Conservation (phyloP, 2,329 filamentous ascomycete genomes). For the Colletotrichum sp. region DNA sequence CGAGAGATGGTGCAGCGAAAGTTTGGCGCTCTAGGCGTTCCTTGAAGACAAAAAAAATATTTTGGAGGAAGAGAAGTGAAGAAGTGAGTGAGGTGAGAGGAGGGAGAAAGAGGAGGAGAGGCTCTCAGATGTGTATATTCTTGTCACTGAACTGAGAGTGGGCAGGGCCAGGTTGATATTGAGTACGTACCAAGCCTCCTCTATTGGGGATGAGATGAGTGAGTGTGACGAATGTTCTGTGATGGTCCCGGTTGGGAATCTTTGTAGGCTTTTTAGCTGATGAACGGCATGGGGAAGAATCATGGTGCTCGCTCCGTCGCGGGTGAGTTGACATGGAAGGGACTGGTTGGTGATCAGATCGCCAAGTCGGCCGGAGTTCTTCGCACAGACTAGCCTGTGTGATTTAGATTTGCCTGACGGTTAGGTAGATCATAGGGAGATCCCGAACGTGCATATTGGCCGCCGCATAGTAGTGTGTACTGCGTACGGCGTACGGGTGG, state of each 20-base stretch:
- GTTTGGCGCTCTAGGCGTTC: conserved; percentile 20
- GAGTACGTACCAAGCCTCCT: conserved; percentile 21
- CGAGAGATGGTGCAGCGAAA: conserved; percentile 12
- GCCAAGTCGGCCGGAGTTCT: conserved; percentile 24
- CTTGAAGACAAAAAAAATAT: background rate
- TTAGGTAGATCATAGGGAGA: conserved; percentile 20
- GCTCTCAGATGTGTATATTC: conserved; percentile 8
- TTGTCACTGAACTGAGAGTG: conserved; percentile 8
- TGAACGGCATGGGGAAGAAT: background rate
- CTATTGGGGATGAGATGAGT: conserved; percentile 17
- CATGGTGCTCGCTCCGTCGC: conserved; percentile 17
- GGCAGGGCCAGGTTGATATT: conserved; percentile 19
- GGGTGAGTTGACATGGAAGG: conserved; percentile 18
- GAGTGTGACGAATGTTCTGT: conserved; percentile 18
- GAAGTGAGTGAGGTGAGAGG: background rate
- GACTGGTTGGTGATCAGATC: conserved; percentile 23
- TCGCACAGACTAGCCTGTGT: conserved; percentile 24
- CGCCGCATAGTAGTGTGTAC: background rate
- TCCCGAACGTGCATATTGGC: conserved; percentile 20
- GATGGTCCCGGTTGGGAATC: background rate
- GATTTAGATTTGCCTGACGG: conserved; percentile 21
- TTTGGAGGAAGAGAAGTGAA: background rate
- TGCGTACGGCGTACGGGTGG: background rate
- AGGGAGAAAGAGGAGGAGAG: conserved; percentile 17
- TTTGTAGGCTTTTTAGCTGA: conserved; percentile 21